Percentiles rank a stretch among this genome's conserved stretches.
Conservation (phyloP, 129 eudicot species). For the Helichrysum umbraculigerum region DNA sequence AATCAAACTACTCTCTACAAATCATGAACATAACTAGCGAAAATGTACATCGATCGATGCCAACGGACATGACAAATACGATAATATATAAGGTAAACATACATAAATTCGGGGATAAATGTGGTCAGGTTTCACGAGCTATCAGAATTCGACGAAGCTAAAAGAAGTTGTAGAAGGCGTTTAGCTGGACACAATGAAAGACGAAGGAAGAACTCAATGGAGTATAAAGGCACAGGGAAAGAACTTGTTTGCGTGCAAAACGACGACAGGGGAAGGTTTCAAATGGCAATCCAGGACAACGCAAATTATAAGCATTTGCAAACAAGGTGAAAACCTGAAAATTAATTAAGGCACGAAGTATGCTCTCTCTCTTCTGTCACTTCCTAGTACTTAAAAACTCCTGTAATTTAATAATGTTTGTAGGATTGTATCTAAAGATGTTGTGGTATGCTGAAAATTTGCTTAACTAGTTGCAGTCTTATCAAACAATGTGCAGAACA, state of each 20-base stretch:
- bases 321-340: slow-evolving; percentile 30
- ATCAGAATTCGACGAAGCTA: slow-evolving; percentile 64
- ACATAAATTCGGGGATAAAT: not conserved
- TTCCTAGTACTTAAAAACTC: slow-evolving; percentile 8
- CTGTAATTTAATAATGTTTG: not conserved
- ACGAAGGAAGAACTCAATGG: slow-evolving; percentile 53
- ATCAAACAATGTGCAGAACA: not conserved
- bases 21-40: too few species aligned
- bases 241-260: slow-evolving; percentile 43
- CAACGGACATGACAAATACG: too few species aligned
- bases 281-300: slow-evolving; percentile 38
- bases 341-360: not conserved
- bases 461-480: not conserved
- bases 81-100: too few species aligned
- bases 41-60: too few species aligned
- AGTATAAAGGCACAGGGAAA: slow-evolving; percentile 37
- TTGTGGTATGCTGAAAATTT: not conserved
- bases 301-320: slow-evolving; percentile 29
- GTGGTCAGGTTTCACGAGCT: slow-evolving; percentile 60
- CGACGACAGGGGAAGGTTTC: slow-evolving; percentile 39
- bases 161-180: slow-evolving; percentile 73
- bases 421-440: not conserved
- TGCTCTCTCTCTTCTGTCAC: slow-evolving; percentile 76
- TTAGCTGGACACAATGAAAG: slow-evolving; percentile 73
- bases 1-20: too few species aligned